Evolutionary conservation across 768 basidiomycete species (phyloP).

Genomic region (Nidularia sp.): DNA sequence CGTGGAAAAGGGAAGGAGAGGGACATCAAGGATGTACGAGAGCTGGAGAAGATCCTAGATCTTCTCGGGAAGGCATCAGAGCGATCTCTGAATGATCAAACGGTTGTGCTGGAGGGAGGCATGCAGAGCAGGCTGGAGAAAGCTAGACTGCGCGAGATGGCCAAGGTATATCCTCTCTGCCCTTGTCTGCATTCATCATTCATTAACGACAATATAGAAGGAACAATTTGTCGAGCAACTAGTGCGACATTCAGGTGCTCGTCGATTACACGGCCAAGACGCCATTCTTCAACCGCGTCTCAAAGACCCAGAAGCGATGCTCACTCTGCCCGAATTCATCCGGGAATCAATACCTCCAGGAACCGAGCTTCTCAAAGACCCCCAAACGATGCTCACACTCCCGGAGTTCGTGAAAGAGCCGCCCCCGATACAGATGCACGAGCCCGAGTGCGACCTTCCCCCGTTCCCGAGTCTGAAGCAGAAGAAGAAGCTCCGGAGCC

Average conservation of each 20-base stretch:
- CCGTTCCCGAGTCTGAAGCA: conserved; percentile 10
- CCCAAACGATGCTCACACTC: conserved; percentile 47
- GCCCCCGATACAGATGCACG: conserved; percentile 21
- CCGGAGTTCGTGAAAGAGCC: conserved; percentile 59
- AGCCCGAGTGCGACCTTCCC: neutral
- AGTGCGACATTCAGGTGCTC: conserved; percentile 63
- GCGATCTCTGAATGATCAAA: conserved; percentile 64
- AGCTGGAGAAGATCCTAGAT: conserved; percentile 70
- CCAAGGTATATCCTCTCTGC: conserved; percentile 45
- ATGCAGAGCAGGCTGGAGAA: conserved; percentile 53
- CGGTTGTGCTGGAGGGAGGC: conserved; percentile 60
- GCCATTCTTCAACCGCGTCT: conserved; percentile 46
- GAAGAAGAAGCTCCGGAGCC: conserved; percentile 32
- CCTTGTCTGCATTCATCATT: conserved; percentile 2
- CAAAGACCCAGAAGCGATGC: conserved; percentile 48
- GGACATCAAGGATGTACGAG: conserved; percentile 42
- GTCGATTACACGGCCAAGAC: conserved; percentile 79
- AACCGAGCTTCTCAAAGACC: conserved; percentile 26
- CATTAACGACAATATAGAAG: conserved; percentile 35
- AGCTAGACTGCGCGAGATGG: conserved; percentile 51
- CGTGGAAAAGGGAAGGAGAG: conserved; percentile 38
- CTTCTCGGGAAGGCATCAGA: conserved; percentile 68
- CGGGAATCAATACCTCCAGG: conserved; percentile 43
- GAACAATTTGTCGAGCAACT: conserved; percentile 76
- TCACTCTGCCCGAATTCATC: conserved; percentile 63